Evolutionary conservation across 768 basidiomycete species (phyloP), one percentile per base, ranked within the genome.

Genomic region (Hypholoma sublateritium): DNA sequence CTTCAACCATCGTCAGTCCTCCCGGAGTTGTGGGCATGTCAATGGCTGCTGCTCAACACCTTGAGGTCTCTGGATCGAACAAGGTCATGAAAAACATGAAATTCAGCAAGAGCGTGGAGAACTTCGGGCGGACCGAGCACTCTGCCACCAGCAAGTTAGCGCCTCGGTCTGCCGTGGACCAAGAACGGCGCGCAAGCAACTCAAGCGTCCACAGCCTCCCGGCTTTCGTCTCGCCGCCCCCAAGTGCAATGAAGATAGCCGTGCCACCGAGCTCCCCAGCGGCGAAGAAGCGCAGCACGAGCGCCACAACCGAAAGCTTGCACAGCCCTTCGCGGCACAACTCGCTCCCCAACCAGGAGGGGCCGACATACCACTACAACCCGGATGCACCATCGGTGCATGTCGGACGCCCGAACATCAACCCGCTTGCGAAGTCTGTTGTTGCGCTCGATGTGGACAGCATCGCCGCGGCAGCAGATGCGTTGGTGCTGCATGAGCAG

Each of bases 41-140:
- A 11, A 61, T 63, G 55, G 65, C 73, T 3, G 67, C 71, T 21
- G 61, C 71, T n/a, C 69, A 76, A 44, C 69, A 70, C 32, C 68
- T 74, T 4, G 67, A 73, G 25, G 67, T 66, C 24, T 73, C 76
- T 14, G 61, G 65, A 13, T 80, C 76, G 46, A 61, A 55, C 41
- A 84, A 77, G 58, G 71, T 64, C 21, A 63, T 63, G 63, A 69
- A 61, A 50, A 60, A 77, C 5, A 58, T 87, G 55, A 90, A 89
- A 68, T 68, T 80, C 32, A 86, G 83, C 69, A 83, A 83, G 61
- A 91, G 89, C 62, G 82, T 80, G 32, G 88, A 91, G 67, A 77
- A 83, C 59, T 55, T 89, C 19, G 66, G 56, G 5, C 62, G 63
- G 28, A 53, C 58, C 34, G 67, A 65, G 41, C 43, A 68, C 41